A percentile compares a stretch with the other conserved stretches of the same genome.
phyloP scores from a whole-genome alignment of 2,329 filamentous ascomycete genomes.

The Botrytis aclada region DNA sequence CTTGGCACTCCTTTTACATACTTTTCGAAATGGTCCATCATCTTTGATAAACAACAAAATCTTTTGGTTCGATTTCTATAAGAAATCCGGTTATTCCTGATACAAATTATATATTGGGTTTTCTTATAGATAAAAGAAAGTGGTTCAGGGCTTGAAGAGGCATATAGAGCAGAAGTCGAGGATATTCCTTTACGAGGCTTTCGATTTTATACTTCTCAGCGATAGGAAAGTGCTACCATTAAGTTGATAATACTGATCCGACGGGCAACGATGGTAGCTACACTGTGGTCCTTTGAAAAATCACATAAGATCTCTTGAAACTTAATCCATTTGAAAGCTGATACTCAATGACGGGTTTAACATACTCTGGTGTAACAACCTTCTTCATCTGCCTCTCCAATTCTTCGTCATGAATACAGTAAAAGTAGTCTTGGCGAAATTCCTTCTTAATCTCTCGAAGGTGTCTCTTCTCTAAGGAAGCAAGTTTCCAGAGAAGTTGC shows the following conservation, averaged over 20 bases:
- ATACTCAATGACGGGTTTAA: neutral
- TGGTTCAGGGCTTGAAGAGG: neutral
- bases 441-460: neutral
- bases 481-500: neutral
- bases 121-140: neutral
- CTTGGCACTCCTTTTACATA: neutral
- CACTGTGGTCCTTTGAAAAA: neutral
- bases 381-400: neutral
- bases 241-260: neutral
- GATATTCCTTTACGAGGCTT: neutral
- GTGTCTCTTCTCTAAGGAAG: neutral
- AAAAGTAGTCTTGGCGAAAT: constrained; percentile 2
- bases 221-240: neutral
- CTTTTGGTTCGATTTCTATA: neutral
- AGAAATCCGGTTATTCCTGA: neutral
- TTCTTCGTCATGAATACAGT: neutral
- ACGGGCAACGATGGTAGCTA: neutral
- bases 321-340: neutral
- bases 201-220: neutral
- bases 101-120: constrained; percentile 9
- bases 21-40: constrained; percentile 3
- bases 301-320: neutral
- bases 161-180: neutral
- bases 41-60: neutral
- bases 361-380: neutral